Conservation (phyloP, 257 asterid genomes). For the Solanum sparsipilum region DNA sequence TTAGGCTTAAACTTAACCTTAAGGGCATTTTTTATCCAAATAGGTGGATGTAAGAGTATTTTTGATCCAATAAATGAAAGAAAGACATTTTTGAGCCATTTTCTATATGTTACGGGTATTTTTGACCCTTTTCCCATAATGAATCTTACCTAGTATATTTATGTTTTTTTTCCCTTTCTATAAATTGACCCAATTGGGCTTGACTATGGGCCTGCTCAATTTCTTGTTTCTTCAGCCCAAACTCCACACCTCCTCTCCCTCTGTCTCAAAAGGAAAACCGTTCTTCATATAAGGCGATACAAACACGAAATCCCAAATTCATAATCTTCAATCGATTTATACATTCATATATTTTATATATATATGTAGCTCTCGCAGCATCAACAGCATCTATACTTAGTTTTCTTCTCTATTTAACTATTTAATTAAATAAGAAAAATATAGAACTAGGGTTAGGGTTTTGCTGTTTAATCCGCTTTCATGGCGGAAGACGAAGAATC, state of each 20-base stretch:
- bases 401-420: background rate
- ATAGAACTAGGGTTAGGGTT: background rate
- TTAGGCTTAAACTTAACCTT: too few relatives aligned
- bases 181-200: background rate
- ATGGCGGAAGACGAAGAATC: constrained; percentile 1
- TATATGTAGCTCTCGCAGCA: background rate
- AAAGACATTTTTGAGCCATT: too few relatives aligned
- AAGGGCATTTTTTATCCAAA: too few relatives aligned
- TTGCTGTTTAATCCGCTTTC: background rate
- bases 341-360: background rate
- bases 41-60: too few relatives aligned
- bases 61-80: too few relatives aligned
- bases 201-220: background rate
- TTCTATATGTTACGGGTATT: too few relatives aligned
- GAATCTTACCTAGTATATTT: too few relatives aligned
- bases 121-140: too few relatives aligned
- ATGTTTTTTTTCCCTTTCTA: too few relatives aligned
- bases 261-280: background rate
- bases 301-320: background rate
- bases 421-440: background rate
- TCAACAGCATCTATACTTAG: background rate
- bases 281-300: background rate
- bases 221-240: background rate
- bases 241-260: background rate
- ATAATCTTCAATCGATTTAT: background rate